Conservation (phyloP, 1,284 basidiomycete species). For the Wallemia hederae region DNA sequence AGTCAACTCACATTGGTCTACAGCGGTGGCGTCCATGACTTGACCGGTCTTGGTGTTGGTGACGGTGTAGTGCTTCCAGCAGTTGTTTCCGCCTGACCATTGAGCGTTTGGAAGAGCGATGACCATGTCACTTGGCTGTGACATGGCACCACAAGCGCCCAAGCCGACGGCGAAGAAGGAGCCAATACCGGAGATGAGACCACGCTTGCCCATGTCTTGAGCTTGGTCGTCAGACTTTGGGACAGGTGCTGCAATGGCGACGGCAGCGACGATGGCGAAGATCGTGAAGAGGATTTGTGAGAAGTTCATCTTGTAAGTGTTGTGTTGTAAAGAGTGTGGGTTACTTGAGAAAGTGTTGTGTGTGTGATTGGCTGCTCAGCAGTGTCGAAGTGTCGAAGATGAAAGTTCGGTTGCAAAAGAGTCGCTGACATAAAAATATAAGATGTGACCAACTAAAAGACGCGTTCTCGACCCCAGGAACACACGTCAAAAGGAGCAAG, state of each 20-base stretch:
- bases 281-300: too few relatives aligned
- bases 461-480: too few relatives aligned
- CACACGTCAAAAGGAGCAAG: too few relatives aligned
- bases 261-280: too few relatives aligned
- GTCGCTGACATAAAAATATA: too few relatives aligned
- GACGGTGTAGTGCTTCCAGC: background rate
- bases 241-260: background rate
- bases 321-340: too few relatives aligned
- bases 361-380: too few relatives aligned
- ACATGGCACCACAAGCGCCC: background rate
- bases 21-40: background rate
- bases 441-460: too few relatives aligned
- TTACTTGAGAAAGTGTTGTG: too few relatives aligned
- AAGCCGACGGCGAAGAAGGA: constrained; percentile 1
- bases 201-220: background rate
- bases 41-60: background rate
- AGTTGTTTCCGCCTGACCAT: background rate
- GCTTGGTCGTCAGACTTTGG: background rate
- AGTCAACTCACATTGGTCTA: background rate
- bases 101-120: background rate
- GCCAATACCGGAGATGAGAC: background rate
- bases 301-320: too few relatives aligned
- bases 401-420: too few relatives aligned
- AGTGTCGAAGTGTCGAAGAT: too few relatives aligned
- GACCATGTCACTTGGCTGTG: background rate